Percentiles rank a stretch among this genome's conserved stretches.
These are phyloP conservation scores for Solanum commersonii DNA, from an alignment of 257 asterid genomes.

Conservation along the genomic window DNA sequence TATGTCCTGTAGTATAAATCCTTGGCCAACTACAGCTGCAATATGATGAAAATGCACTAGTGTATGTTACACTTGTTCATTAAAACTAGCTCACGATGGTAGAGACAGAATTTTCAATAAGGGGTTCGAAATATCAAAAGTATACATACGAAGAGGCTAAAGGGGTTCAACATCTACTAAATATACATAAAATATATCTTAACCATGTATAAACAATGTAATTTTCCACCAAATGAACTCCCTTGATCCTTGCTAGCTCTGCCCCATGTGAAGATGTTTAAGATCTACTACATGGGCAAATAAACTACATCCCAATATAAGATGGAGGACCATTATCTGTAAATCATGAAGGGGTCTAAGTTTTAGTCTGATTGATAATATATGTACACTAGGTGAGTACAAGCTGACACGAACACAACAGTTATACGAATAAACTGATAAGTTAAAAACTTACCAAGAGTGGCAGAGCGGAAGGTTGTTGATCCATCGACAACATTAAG, in stretches of 20 bases:
- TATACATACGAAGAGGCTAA: too few species aligned
- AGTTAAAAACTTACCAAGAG: constrained; percentile 30
- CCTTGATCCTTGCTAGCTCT: not conserved
- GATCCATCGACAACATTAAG: constrained; percentile 38
- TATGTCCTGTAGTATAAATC: constrained; percentile 45
- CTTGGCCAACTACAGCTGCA: constrained; percentile 46
- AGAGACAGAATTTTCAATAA: too few species aligned
- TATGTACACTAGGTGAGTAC: not conserved
- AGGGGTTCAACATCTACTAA: too few species aligned
- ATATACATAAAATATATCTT: too few species aligned
- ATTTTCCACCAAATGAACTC: too few species aligned
- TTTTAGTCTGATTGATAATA: too few species aligned
- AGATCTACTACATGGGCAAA: not conserved
- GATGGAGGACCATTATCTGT: too few species aligned
- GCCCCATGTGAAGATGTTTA: not conserved
- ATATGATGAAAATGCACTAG: not conserved
- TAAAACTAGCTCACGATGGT: not conserved
- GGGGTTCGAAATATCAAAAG: too few species aligned
- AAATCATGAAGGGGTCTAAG: too few species aligned
- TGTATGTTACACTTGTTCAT: not conserved
- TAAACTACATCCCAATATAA: not conserved
- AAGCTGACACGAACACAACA: not conserved
- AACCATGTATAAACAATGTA: too few species aligned
- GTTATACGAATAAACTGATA: not conserved
- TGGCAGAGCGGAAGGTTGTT: constrained; percentile 43